These are phyloP conservation scores for Lagerstroemia speciosa DNA, from an alignment of 345 rosid genomes.

Conservation along the genomic window DNA sequence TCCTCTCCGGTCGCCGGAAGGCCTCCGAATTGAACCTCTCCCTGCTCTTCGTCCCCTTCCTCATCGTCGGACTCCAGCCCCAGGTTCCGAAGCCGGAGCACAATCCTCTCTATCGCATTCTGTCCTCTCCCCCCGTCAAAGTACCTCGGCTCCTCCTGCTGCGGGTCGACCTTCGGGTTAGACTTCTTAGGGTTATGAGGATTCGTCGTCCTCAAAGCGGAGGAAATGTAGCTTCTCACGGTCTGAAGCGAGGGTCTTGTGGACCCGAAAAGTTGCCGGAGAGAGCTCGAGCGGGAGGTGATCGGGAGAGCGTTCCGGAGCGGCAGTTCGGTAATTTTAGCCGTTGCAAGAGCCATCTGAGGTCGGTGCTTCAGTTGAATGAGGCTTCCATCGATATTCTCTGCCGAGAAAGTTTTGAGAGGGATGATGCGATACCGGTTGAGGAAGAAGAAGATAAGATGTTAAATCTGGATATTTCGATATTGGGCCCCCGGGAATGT, in stretches of 20 bases:
- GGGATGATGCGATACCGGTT: not conserved
- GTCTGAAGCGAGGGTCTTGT: constrained; percentile 27
- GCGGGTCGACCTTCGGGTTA: constrained; percentile 5
- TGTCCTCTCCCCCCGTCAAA: constrained; percentile 39
- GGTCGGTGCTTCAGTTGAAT: not conserved
- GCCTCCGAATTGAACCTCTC: constrained; percentile 18
- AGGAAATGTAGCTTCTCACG: constrained; percentile 27
- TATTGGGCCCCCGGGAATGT: not conserved
- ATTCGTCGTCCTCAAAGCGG: constrained; percentile 25
- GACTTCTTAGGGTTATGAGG: constrained; percentile 21
- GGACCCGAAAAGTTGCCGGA: constrained; percentile 25
- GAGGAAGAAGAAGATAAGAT: constrained; percentile 6
- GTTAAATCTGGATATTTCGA: not conserved
- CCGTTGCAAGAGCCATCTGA: constrained; percentile 44
- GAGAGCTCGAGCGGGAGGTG: constrained; percentile 34
- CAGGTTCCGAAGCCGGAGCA: constrained; percentile 68
- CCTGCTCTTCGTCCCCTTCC: constrained; percentile 33
- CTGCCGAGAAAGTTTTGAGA: constrained; percentile 1
- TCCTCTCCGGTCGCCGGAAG: constrained; percentile 62
- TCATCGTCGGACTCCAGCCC: constrained; percentile 69
- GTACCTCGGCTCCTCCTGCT: constrained; percentile 18
- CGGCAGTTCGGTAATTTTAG: constrained; percentile 60
- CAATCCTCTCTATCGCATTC: constrained; percentile 74
- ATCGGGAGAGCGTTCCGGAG: constrained; percentile 48
- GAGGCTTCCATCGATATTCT: not conserved